phyloP scores from a whole-genome alignment of 2,329 filamentous ascomycete species.

The Apiospora aurea region DNA sequence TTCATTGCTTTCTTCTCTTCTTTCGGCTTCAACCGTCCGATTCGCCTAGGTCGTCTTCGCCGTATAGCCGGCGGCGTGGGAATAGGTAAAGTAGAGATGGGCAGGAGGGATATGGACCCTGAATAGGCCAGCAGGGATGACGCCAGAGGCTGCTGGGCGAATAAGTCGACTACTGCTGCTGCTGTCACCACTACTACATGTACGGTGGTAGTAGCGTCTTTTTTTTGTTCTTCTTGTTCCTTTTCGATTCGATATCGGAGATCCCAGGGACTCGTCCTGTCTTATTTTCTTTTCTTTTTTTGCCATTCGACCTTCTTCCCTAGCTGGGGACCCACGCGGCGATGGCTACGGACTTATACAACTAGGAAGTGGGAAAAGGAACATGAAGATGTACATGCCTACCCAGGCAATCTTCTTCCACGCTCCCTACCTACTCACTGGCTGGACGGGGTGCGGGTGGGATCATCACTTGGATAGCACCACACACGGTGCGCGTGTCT shows the following conservation, averaged over 20 bases:
- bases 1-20: neutral
- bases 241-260: slow-evolving; percentile 21
- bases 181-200: neutral
- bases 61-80: neutral
- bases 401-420: neutral
- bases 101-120: slow-evolving; percentile 11
- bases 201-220: neutral
- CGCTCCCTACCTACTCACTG: neutral
- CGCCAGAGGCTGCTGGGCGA: slow-evolving; percentile 1
- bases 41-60: neutral
- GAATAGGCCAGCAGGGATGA: slow-evolving; percentile 11
- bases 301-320: slow-evolving; percentile 14
- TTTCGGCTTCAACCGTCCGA: neutral
- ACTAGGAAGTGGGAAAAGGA: neutral
- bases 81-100: neutral
- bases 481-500: slow-evolving; percentile 13
- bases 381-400: slow-evolving; percentile 3
- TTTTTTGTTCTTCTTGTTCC: slow-evolving; percentile 6
- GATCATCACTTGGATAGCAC: slow-evolving; percentile 11
- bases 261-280: slow-evolving; percentile 14
- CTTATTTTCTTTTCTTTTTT: slow-evolving; percentile 21
- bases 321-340: slow-evolving; percentile 19
- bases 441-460: neutral
- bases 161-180: neutral
- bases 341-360: neutral